These are phyloP conservation scores for Oryza coarctata DNA, from an alignment of 176 grass and related monocot species.

Conservation along the genomic window DNA sequence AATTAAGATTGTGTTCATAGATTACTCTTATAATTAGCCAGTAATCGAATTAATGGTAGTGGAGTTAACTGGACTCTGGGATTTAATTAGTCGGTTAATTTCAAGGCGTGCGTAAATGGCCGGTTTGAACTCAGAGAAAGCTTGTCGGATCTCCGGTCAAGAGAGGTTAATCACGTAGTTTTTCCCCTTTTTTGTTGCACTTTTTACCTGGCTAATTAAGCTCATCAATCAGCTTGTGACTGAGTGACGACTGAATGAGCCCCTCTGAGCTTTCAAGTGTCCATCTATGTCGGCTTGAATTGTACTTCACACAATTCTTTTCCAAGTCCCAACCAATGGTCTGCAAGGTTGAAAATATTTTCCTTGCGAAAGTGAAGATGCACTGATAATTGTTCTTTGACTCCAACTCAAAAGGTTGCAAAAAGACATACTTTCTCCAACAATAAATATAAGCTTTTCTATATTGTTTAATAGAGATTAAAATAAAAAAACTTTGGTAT, in stretches of 20 bases:
- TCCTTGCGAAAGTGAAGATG: slow-evolving; percentile 18
- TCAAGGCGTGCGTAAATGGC: slow-evolving; percentile 11
- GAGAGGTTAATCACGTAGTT: neutral
- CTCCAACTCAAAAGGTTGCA: neutral
- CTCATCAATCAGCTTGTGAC: neutral
- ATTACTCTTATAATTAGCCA: too few relatives aligned
- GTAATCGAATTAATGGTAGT: neutral
- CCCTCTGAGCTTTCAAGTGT: slow-evolving; percentile 1
- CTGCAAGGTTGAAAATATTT: slow-evolving; percentile 18
- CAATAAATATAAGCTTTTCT: too few relatives aligned
- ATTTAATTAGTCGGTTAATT: neutral
- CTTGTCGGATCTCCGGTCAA: slow-evolving; percentile 40
- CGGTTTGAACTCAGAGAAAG: neutral
- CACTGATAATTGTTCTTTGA: neutral
- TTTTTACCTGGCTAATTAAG: slow-evolving; percentile 10
- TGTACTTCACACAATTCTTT: neutral
- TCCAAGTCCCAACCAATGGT: neutral
- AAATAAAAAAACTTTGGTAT: too few relatives aligned
- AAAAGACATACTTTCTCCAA: neutral
- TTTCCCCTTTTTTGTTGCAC: neutral
- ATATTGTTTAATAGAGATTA: too few relatives aligned
- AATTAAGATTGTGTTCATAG: too few relatives aligned
- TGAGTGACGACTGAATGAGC: neutral
- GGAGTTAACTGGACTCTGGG: neutral
- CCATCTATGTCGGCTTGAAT: slow-evolving; percentile 20